Base-by-base conservation (phyloP, 2,329 filamentous ascomycete genomes). In the Ophiostoma tasmaniense region DNA sequence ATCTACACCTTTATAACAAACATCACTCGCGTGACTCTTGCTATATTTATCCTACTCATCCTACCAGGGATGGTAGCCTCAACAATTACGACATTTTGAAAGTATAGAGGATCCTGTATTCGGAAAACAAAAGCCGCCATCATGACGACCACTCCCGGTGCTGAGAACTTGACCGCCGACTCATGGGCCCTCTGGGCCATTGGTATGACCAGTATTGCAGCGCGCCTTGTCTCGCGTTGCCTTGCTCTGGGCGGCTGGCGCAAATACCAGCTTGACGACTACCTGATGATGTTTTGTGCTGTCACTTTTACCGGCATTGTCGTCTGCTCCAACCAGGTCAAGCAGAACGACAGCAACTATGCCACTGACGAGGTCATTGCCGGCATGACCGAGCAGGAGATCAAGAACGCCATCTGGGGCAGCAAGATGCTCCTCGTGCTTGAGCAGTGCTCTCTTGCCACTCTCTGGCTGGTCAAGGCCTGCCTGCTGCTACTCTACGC, bases 211-310 rank as follows among this genome's bases (percentile, higher is more conserved):
- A 67, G 70, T 1, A 69, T 73, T 2, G 8, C 64, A 3, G 72
- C 72, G 45, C 72, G 71, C n/a, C 39, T 73, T 17, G 52, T 62
- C 1, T 77, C 78, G 8, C 73, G 78, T 17, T 75, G 76, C 1
- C 73, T 79, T 22, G 76, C 76, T 66, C 73, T 86, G 37, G 79
- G 82, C 20, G 80, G 81, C 52, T 76, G 81, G 72, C 78, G 76
- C 59, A 78, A 78, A 7, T 80, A 86, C n/a, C 82, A 84, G 73
- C 73, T 81, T 33, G 86, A 88, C 72, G 86, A 88, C 73, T 86
- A 81, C 73, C 76, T 85, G 30, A 87, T 87, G 84, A 59, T 83
- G 10, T 77, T 85, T 68, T 80, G 82, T 8, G 76, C 83, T 25
- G 78, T 80, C 22, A 76, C 75, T 50, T 81, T 80, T 66, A 81